These are phyloP conservation scores for Omphalotus guepiniiformis DNA, from an alignment of 768 basidiomycete species.

Conservation along the genomic window DNA sequence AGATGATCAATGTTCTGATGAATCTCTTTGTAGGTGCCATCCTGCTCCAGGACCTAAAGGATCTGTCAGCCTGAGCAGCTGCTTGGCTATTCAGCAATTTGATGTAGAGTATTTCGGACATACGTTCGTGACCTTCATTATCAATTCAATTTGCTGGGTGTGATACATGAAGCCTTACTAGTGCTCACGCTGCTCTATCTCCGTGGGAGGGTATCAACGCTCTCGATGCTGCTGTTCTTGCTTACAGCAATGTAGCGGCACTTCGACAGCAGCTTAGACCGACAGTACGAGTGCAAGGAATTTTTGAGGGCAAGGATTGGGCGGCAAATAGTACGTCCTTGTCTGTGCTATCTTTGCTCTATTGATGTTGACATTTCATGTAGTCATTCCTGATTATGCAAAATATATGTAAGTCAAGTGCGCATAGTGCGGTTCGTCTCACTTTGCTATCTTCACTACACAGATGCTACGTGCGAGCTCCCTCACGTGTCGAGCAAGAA, in stretches of 20 bases:
- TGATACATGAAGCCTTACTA: constrained; percentile 21
- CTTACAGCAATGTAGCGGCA: constrained; percentile 74
- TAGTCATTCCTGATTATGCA: constrained; percentile 82
- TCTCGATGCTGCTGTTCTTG: constrained; percentile 82
- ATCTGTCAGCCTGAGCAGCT: constrained; percentile 61
- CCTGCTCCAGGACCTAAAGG: constrained; percentile 74
- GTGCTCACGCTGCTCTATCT: constrained; percentile 73
- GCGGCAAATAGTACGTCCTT: constrained; percentile 56
- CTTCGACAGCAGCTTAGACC: constrained; percentile 81
- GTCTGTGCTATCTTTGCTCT: neutral
- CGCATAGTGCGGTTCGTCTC: no score
- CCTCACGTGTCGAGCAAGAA: constrained; percentile 56
- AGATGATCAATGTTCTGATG: neutral
- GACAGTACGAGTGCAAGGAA: constrained; percentile 74
- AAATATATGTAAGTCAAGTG: constrained; percentile 51
- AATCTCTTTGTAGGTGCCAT: constrained; percentile 54
- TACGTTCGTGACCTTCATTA: constrained; percentile 41
- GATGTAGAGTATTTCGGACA: constrained; percentile 68
- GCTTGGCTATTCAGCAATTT: constrained; percentile 58
- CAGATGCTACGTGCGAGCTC: constrained; percentile 73
- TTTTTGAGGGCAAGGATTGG: constrained; percentile 75
- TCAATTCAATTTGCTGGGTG: neutral
- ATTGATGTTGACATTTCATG: neutral
- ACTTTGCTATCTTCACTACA: neutral
- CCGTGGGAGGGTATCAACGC: constrained; percentile 87